phyloP scores from a whole-genome alignment of 2,329 filamentous ascomycete genomes.

The Xylaria digitata region DNA sequence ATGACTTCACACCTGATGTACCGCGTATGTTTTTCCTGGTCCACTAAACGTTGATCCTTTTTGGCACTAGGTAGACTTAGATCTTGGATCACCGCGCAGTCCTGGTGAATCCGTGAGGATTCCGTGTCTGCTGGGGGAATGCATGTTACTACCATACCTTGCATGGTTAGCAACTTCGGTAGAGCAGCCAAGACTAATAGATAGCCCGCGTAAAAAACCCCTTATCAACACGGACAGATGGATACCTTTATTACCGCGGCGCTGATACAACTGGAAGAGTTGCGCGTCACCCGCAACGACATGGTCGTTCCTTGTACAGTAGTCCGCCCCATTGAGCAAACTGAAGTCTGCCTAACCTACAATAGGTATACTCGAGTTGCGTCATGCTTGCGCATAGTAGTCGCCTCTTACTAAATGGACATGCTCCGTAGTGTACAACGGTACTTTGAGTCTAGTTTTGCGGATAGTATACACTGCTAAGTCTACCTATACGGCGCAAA shows the following conservation, averaged over 20 bases:
- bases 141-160: conserved; percentile 27
- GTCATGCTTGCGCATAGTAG: conserved; percentile 19
- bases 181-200: conserved; percentile 37
- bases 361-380: conserved; percentile 22
- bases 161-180: conserved; percentile 34
- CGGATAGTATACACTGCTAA: conserved; percentile 5
- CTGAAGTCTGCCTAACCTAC: conserved; percentile 22
- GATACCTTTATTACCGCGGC: conserved; percentile 20
- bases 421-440: conserved; percentile 1
- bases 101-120: conserved; percentile 35
- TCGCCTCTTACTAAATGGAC: conserved; percentile 22
- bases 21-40: conserved; percentile 10
- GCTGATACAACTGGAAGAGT: conserved; percentile 10
- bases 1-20: conserved; percentile 12
- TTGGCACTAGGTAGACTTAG: conserved; percentile 5
- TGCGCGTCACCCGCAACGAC: conserved; percentile 17
- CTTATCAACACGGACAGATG: conserved; percentile 30
- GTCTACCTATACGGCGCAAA: conserved; percentile 32
- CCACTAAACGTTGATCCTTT: conserved; percentile 30
- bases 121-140: conserved; percentile 36
- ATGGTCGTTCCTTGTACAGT: conserved; percentile 32
- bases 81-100: conserved; percentile 35
- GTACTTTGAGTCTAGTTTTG: conserved; percentile 5
- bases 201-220: conserved; percentile 22
- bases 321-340: conserved; percentile 21